phyloP scores from a whole-genome alignment of 257 asterid species.

The Craterostigma plantagineum region DNA sequence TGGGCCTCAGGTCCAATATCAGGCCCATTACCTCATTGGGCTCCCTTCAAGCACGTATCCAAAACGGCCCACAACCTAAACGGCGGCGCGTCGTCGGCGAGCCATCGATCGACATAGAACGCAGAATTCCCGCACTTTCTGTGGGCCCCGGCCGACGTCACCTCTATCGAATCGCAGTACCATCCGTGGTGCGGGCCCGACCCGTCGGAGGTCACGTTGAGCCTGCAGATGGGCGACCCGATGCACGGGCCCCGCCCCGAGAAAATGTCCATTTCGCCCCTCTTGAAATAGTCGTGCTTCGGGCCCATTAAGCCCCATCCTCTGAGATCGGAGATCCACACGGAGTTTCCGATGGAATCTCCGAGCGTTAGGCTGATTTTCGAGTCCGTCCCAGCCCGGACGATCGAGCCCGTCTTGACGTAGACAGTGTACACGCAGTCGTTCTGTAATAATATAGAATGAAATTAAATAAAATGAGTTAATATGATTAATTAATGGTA shows the following conservation, averaged over 20 bases:
- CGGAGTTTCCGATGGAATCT: slow-evolving; percentile 16
- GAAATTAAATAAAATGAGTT: too few species aligned
- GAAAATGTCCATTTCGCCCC: slow-evolving; percentile 32
- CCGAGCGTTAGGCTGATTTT: slow-evolving; percentile 23
- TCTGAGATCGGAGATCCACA: slow-evolving; percentile 29
- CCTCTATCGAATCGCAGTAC: slow-evolving; percentile 41
- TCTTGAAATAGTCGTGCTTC: slow-evolving; percentile 30
- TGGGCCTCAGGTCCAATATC: too few species aligned
- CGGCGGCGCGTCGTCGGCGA: slow-evolving; percentile 34
- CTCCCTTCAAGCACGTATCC: slow-evolving; percentile 1
- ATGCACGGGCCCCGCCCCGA: slow-evolving; percentile 37
- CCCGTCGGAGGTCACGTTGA: slow-evolving; percentile 55
- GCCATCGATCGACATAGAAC: slow-evolving; percentile 47
- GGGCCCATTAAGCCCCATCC: slow-evolving; percentile 49
- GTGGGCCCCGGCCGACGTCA: slow-evolving; percentile 24
- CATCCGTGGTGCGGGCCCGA: slow-evolving; percentile 38
- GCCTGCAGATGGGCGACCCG: slow-evolving; percentile 28
- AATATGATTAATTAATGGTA: too few species aligned
- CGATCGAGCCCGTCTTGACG: slow-evolving; percentile 32
- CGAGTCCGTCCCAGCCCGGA: slow-evolving; percentile 39
- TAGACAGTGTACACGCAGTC: slow-evolving; percentile 34
- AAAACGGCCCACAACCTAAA: slow-evolving; percentile 17
- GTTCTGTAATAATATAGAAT: slow-evolving; percentile 11
- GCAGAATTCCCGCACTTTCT: slow-evolving; percentile 15
- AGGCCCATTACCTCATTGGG: too few species aligned